Evolutionary conservation across 371 early-diverging fungal species (phyloP).

Genomic region (Circinella umbellata): DNA sequence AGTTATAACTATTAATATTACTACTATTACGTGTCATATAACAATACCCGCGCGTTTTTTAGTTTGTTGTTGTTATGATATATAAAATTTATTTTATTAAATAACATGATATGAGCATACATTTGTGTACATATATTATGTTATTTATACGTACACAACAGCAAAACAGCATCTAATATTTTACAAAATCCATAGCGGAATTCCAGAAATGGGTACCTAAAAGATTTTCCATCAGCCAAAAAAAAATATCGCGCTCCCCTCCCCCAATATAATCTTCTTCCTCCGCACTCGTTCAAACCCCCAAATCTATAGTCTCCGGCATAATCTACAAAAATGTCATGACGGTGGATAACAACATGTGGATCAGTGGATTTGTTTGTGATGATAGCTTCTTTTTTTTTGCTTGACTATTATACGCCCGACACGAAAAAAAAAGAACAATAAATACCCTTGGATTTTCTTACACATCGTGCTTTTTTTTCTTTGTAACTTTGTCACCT

Average conservation of each 20-base stretch:
- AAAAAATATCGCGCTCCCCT: too few species aligned
- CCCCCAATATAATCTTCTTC: too few species aligned
- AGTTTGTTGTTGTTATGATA: background rate
- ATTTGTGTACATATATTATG: too few species aligned
- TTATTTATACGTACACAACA: background rate
- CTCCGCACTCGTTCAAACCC: background rate
- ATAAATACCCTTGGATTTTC: conserved; percentile 18
- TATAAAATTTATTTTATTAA: background rate
- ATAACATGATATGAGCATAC: conserved; percentile 12
- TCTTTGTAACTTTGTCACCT: too few species aligned
- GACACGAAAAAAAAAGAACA: background rate
- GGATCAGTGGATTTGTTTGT: background rate
- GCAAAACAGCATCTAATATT: too few species aligned
- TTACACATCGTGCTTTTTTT: background rate
- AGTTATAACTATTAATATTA: too few species aligned
- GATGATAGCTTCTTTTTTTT: background rate
- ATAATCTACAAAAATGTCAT: conserved; percentile 6
- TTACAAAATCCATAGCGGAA: background rate
- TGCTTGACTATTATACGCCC: background rate
- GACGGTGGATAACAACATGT: background rate
- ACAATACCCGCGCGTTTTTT: background rate
- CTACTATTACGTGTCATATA: too few species aligned
- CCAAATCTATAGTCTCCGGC: background rate
- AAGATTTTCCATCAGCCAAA: background rate
- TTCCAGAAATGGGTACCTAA: background rate